phyloP scores from a whole-genome alignment of 305 asterid genomes.

The Fraxinus velutina region DNA sequence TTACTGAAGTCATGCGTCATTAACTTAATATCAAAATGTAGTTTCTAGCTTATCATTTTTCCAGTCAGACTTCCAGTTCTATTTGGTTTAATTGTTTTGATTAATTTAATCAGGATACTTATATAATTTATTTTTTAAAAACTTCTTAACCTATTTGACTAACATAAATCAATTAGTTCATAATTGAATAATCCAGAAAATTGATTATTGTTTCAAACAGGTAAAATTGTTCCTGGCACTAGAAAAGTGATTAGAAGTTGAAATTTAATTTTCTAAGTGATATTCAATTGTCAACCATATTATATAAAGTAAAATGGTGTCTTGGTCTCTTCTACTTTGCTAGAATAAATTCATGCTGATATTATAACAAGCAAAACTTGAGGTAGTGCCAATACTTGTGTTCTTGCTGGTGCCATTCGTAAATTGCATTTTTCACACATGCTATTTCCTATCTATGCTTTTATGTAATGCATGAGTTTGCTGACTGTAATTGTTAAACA shows the following conservation, averaged over 20 bases:
- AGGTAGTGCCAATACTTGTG: background rate
- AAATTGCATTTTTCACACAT: background rate
- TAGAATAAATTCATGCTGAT: background rate
- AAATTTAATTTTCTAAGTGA: background rate
- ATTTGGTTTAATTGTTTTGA: background rate
- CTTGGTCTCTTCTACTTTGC: background rate
- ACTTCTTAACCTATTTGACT: conserved; percentile 2
- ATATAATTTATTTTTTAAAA: background rate
- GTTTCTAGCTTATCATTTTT: background rate
- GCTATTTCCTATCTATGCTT: background rate
- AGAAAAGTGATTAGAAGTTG: conserved; percentile 1
- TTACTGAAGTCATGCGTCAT: background rate
- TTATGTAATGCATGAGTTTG: background rate
- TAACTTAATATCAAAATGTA: background rate
- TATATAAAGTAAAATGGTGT: background rate
- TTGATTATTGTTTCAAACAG: conserved; percentile 1
- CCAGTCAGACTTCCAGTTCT: background rate
- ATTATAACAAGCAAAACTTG: background rate
- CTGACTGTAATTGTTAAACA: conserved; percentile 17
- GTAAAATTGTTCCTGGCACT: background rate
- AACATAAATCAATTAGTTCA: conserved; percentile 7
- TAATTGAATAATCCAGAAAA: conserved; percentile 4
- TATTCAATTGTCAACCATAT: background rate
- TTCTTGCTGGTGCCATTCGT: background rate
- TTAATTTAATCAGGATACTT: background rate